These are phyloP conservation scores for Globisporangium emineosum DNA, from an alignment of 352 stramenopile species.

Conservation along the genomic window DNA sequence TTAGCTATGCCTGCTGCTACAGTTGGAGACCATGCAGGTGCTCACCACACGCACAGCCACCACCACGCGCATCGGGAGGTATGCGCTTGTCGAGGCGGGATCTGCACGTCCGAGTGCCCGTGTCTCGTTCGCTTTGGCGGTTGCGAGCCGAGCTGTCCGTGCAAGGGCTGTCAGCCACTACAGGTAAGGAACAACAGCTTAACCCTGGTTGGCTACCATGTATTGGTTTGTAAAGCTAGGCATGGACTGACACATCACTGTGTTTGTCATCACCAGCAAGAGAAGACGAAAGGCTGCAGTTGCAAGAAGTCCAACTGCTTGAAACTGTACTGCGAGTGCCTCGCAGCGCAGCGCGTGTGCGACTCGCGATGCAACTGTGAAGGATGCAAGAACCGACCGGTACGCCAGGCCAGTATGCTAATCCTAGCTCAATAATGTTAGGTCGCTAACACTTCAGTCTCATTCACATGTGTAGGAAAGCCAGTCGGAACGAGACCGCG, in stretches of 20 bases:
- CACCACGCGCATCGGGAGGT: constrained; percentile 15
- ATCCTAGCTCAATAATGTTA: neutral
- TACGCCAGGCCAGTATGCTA: constrained; percentile 16
- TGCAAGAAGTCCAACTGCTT: constrained; percentile 98
- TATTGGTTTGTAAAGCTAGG: neutral
- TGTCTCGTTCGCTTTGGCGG: constrained; percentile 40
- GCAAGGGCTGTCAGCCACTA: constrained; percentile 40
- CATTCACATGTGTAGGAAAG: constrained; percentile 26
- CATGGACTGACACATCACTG: neutral
- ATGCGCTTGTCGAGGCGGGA: constrained; percentile 37
- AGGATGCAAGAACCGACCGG: constrained; percentile 72
- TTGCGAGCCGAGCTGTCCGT: constrained; percentile 34
- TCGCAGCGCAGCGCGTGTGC: constrained; percentile 66
- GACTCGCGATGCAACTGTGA: constrained; percentile 76
- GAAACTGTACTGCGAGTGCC: constrained; percentile 92
- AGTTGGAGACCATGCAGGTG: neutral
- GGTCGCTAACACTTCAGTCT: too few species aligned
- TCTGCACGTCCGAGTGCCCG: constrained; percentile 39
- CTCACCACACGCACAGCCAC: constrained; percentile 5
- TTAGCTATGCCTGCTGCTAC: neutral
- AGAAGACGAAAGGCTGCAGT: constrained; percentile 84
- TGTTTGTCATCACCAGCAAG: constrained; percentile 17
- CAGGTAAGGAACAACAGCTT: constrained; percentile 7
- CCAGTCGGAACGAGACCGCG: constrained; percentile 58
- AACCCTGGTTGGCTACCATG: too few species aligned